phyloP scores from a whole-genome alignment of 345 rosid species.

The Sisymbrium irio region DNA sequence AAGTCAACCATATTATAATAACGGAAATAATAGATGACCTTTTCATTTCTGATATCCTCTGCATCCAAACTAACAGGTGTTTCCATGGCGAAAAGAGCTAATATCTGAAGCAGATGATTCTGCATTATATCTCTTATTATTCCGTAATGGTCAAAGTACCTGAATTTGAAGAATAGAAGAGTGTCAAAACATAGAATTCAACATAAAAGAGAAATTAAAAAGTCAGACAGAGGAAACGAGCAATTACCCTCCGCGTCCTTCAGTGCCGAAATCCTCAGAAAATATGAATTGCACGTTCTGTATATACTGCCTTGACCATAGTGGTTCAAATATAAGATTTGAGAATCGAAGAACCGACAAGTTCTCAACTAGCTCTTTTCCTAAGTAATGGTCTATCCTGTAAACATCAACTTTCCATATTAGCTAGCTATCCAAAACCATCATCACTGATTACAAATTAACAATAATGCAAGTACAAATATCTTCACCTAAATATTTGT shows the following conservation, averaged over 20 bases:
- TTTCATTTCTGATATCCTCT: conserved; percentile 94
- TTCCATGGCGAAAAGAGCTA: conserved; percentile 98
- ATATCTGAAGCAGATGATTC: conserved; percentile 95
- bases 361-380: conserved; percentile 97
- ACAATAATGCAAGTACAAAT: not conserved
- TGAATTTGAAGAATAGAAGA: conserved; percentile 22
- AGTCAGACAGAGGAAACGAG: conserved; percentile 9
- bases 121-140: conserved; percentile 98
- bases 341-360: conserved; percentile 95
- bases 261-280: conserved; percentile 98
- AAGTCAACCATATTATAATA: not conserved
- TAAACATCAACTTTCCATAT: conserved; percentile 2
- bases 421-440: not conserved
- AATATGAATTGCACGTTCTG: conserved; percentile 87
- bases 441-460: not conserved
- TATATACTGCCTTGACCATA: conserved; percentile 96
- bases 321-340: conserved; percentile 91
- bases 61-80: conserved; percentile 98
- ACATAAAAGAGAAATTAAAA: not conserved
- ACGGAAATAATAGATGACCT: conserved; percentile 41
- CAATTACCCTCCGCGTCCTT: conserved; percentile 97
- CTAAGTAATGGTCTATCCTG: conserved; percentile 98
- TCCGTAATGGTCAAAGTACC: conserved; percentile 94
- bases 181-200: not conserved
- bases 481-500: conserved; percentile 85